Evolutionary conservation across 176 grass and related monocot species (phyloP).

Genomic region (Guadua angustifolia): DNA sequence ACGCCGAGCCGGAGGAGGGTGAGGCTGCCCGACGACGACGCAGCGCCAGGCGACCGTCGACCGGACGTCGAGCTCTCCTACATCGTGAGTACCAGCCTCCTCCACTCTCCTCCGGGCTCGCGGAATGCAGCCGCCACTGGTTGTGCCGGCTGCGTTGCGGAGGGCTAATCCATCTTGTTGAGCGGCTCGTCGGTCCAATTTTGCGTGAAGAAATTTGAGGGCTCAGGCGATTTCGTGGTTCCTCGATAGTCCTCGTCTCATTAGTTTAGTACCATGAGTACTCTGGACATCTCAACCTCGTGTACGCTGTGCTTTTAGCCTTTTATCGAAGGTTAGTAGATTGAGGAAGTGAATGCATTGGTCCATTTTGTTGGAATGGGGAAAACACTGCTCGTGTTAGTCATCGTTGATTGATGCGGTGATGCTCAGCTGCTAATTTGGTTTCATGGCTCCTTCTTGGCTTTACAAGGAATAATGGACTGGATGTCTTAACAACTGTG

Average conservation of each 20-base stretch:
- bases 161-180: neutral
- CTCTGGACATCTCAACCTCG: neutral
- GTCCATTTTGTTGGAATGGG: neutral
- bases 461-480: neutral
- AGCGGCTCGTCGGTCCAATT: neutral
- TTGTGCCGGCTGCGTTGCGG: neutral
- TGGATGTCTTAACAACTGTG: neutral
- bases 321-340: neutral
- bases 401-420: neutral
- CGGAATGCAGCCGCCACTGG: neutral
- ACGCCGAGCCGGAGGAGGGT: constrained; percentile 65
- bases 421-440: neutral
- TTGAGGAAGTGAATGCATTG: neutral
- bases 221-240: neutral
- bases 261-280: neutral
- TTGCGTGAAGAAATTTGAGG: neutral
- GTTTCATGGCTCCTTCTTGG: neutral
- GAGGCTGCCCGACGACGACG: constrained; percentile 50
- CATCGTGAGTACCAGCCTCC: constrained; percentile 60
- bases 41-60: constrained; percentile 40
- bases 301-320: neutral
- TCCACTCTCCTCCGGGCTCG: neutral
- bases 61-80: constrained; percentile 72
- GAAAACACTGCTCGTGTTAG: neutral
- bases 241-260: neutral